Evolutionary conservation across 139 green algal species (phyloP).

Genomic region (Edaphochlamys debaryana): DNA sequence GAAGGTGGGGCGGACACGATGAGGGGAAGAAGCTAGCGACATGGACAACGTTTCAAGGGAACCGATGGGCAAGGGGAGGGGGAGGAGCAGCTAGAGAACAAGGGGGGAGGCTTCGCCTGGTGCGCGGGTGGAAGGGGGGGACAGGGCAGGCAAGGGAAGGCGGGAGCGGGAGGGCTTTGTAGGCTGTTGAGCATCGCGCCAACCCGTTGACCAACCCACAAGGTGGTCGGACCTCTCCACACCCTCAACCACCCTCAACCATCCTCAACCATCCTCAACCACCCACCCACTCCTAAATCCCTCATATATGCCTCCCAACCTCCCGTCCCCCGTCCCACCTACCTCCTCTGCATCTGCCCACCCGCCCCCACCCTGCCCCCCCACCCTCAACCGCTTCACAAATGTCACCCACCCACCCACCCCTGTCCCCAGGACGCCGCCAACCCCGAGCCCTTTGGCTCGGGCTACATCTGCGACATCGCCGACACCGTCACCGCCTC

Average conservation of each 20-base stretch:
- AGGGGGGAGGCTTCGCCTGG: slow-evolving; percentile 68
- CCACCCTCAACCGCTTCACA: background rate
- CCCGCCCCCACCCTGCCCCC: background rate
- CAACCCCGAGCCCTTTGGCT: slow-evolving; percentile 63
- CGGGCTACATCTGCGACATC: slow-evolving; percentile 80
- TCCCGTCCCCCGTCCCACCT: too few relatives aligned
- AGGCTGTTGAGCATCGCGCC: too few relatives aligned
- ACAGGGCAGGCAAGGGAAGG: background rate
- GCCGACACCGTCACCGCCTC: slow-evolving; percentile 83
- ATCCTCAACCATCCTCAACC: too few relatives aligned
- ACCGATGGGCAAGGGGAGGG: background rate
- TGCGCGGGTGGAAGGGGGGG: slow-evolving; percentile 34
- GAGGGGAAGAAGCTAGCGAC: background rate
- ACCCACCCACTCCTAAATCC: too few relatives aligned
- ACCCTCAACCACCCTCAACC: too few relatives aligned
- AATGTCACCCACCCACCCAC: background rate
- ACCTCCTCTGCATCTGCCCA: too few relatives aligned
- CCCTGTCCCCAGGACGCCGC: background rate
- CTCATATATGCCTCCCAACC: too few relatives aligned
- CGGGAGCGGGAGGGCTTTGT: too few relatives aligned
- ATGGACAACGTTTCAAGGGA: background rate
- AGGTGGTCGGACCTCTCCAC: too few relatives aligned
- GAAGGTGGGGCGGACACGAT: slow-evolving; percentile 39
- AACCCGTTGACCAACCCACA: too few relatives aligned
- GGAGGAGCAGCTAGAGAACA: background rate